phyloP scores from a whole-genome alignment of 257 asterid genomes.

The Forsythia suspensa region DNA sequence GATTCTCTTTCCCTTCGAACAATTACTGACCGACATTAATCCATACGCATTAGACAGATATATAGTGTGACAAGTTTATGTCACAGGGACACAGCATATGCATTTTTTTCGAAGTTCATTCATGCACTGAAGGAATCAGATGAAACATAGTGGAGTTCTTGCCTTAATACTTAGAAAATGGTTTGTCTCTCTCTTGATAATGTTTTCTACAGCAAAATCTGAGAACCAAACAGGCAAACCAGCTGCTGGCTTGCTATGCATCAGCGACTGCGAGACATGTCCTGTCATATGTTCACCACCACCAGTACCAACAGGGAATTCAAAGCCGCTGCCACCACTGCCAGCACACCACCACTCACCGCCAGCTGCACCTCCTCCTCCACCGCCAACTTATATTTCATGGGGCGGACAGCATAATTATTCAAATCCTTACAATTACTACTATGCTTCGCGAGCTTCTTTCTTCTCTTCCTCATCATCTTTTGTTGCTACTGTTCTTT shows the following conservation, averaged over 20 bases:
- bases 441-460: slow-evolving; percentile 53
- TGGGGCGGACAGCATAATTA: slow-evolving; percentile 43
- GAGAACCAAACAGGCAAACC: slow-evolving; percentile 30
- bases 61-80: slow-evolving; percentile 24
- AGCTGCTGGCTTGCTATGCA: slow-evolving; percentile 50
- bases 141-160: slow-evolving; percentile 23
- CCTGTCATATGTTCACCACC: slow-evolving; percentile 79
- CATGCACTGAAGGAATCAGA: slow-evolving; percentile 18
- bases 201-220: slow-evolving; percentile 27
- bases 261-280: slow-evolving; percentile 70
- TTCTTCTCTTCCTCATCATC: slow-evolving; percentile 12
- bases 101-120: background rate
- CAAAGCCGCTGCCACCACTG: slow-evolving; percentile 22
- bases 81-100: slow-evolving; percentile 9
- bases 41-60: slow-evolving; percentile 13
- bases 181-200: slow-evolving; percentile 28
- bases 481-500: slow-evolving; percentile 29
- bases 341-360: slow-evolving; percentile 25
- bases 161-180: slow-evolving; percentile 24
- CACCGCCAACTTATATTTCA: slow-evolving; percentile 32
- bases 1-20: slow-evolving; percentile 21
- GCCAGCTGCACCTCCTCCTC: slow-evolving; percentile 31
- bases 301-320: slow-evolving; percentile 32
- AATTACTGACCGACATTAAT: background rate
- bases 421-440: slow-evolving; percentile 70